Conservation (phyloP, 805 yeast genomes). For the Zygoascus bituminiphila region DNA sequence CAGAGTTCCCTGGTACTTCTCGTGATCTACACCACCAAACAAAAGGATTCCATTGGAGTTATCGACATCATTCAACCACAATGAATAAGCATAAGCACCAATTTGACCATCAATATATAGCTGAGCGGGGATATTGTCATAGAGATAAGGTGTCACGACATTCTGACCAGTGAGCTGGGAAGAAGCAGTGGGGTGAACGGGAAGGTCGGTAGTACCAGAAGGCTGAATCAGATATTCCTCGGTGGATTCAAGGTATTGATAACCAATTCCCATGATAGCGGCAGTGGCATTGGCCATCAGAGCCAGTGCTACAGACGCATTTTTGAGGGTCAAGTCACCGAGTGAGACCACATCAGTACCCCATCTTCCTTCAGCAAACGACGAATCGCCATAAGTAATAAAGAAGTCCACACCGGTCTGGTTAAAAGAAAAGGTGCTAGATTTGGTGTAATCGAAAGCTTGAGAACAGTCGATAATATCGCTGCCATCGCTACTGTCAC, state of each 20-base stretch:
- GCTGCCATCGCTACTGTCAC: conserved; percentile 22
- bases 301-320: conserved; percentile 68
- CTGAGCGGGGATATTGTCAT: conserved; percentile 58
- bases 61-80: conserved; percentile 34
- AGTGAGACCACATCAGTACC: conserved; percentile 56
- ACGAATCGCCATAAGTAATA: conserved; percentile 34
- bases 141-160: conserved; percentile 20
- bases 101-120: conserved; percentile 42
- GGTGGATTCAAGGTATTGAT: conserved; percentile 14
- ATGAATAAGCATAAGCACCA: conserved; percentile 36
- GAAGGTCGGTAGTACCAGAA: not conserved
- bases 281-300: conserved; percentile 49
- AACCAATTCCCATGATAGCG: conserved; percentile 17
- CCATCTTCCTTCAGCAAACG: conserved; percentile 47
- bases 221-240: not conserved
- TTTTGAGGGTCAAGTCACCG: conserved; percentile 39
- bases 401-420: conserved; percentile 17
- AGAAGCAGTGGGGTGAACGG: not conserved
- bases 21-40: conserved; percentile 47
- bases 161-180: not conserved
- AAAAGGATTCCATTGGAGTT: conserved; percentile 33
- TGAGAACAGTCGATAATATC: conserved; percentile 20
- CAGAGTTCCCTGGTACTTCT: conserved; percentile 36
- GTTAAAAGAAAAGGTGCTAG: conserved; percentile 23
- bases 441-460: conserved; percentile 25